Percentiles rank a stretch among this genome's conserved stretches.
These are phyloP conservation scores for Cajanus cajan DNA, from an alignment of 306 rosid species.

Conservation along the genomic window DNA sequence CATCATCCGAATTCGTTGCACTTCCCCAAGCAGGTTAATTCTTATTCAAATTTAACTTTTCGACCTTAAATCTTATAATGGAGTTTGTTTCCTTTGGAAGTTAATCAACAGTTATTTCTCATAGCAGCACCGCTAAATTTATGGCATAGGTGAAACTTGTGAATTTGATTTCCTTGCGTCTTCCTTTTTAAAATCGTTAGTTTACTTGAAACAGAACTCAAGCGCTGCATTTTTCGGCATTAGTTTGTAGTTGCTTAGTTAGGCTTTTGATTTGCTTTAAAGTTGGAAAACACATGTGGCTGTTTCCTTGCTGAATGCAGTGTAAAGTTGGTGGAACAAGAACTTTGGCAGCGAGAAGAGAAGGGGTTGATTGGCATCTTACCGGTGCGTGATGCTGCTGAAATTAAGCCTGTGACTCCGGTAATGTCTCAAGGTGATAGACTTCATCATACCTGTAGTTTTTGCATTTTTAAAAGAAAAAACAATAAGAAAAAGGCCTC, in stretches of 20 bases:
- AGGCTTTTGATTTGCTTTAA: neutral
- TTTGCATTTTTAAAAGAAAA: neutral
- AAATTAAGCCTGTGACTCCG: conserved; percentile 49
- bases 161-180: neutral
- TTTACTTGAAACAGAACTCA: conserved; percentile 5
- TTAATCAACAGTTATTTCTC: neutral
- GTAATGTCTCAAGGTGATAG: conserved; percentile 66
- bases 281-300: neutral
- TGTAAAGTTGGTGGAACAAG: conserved; percentile 98
- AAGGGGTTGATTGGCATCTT: conserved; percentile 95
- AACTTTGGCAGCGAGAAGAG: conserved; percentile 98
- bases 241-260: neutral
- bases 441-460: neutral
- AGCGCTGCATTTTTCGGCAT: neutral
- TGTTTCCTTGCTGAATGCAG: conserved; percentile 36
- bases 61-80: neutral
- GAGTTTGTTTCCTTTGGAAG: neutral
- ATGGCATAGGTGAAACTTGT: neutral
- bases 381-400: conserved; percentile 88
- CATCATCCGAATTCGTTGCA: conserved; percentile 94
- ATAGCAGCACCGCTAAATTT: neutral
- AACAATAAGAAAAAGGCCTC: neutral
- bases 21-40: conserved; percentile 85
- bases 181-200: no score
- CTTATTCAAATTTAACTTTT: neutral